phyloP scores from a whole-genome alignment of 2,329 filamentous ascomycete species.

The Microsporum ferrugineum region DNA sequence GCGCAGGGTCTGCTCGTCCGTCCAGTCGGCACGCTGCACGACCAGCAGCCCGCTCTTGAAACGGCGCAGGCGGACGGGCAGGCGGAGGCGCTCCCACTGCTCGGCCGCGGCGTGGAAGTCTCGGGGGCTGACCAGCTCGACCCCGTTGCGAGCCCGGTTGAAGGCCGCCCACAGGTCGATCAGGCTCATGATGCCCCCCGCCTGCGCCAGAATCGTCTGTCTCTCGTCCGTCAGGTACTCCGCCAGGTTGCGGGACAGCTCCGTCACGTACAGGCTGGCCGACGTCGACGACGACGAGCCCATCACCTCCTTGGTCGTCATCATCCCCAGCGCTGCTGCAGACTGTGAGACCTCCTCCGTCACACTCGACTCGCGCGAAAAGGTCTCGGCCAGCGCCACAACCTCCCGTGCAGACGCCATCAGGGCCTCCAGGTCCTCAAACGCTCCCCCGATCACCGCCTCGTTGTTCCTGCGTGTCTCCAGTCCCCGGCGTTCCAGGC shows the following conservation, averaged over 20 bases:
- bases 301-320: conserved; percentile 93
- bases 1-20: conserved; percentile 77
- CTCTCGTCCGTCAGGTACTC: conserved; percentile 83
- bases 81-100: conserved; percentile 74
- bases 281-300: conserved; percentile 43
- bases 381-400: conserved; percentile 79
- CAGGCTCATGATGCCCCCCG: conserved; percentile 78
- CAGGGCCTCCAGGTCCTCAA: conserved; percentile 88
- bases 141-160: conserved; percentile 82
- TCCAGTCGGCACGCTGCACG: conserved; percentile 77
- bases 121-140: conserved; percentile 81
- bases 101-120: conserved; percentile 86
- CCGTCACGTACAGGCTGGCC: conserved; percentile 79
- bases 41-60: conserved; percentile 94
- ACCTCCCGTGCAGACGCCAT: conserved; percentile 98
- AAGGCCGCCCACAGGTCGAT: conserved; percentile 92
- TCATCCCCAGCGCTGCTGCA: conserved; percentile 68
- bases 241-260: conserved; percentile 70
- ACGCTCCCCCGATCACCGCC: conserved; percentile 80
- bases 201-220: conserved; percentile 61
- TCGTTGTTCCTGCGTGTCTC: conserved; percentile 88
- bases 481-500: conserved; percentile 72
- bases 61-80: conserved; percentile 74
- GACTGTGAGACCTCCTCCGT: conserved; percentile 60
- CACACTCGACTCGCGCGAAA: conserved; percentile 54